These are phyloP conservation scores for Ophiostoma novo-ulmi DNA, from an alignment of 2,329 filamentous ascomycete genomes.

Conservation along the genomic window DNA sequence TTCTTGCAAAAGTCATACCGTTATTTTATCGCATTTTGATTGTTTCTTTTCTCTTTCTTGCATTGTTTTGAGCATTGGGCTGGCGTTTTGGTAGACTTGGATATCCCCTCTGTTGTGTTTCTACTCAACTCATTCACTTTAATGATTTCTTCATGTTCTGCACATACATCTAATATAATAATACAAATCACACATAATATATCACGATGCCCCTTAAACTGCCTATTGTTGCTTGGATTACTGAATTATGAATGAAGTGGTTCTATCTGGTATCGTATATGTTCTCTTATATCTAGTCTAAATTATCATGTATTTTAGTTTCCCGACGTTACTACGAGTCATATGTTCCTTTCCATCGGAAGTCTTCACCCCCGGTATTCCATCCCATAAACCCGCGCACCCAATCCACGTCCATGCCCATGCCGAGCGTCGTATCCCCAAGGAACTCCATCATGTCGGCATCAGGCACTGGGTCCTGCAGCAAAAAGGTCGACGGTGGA, in stretches of 20 bases:
- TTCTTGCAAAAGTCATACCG: too few species aligned
- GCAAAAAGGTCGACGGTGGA: background rate
- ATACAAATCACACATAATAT: background rate
- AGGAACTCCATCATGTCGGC: conserved; percentile 21
- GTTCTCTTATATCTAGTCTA: background rate
- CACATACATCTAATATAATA: background rate
- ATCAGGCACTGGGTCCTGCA: conserved; percentile 12
- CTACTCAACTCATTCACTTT: background rate
- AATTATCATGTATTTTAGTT: background rate
- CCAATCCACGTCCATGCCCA: conserved; percentile 23
- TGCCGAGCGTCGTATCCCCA: conserved; percentile 16
- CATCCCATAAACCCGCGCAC: conserved; percentile 26
- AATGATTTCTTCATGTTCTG: background rate
- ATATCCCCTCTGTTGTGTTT: conserved; percentile 3
- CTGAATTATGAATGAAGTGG: background rate
- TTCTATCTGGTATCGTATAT: background rate
- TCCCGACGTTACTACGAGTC: conserved; percentile 7
- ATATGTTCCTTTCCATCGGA: conserved; percentile 17
- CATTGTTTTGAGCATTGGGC: background rate
- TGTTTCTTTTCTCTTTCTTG: too few species aligned
- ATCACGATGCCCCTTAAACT: background rate
- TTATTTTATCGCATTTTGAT: too few species aligned
- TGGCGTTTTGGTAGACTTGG: background rate
- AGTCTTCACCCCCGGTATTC: conserved; percentile 23
- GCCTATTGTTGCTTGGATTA: background rate